Evolutionary conservation across 139 green algal genomes (phyloP), one percentile per base, ranked within the genome.

Genomic region (Nannochloris sp.): DNA sequence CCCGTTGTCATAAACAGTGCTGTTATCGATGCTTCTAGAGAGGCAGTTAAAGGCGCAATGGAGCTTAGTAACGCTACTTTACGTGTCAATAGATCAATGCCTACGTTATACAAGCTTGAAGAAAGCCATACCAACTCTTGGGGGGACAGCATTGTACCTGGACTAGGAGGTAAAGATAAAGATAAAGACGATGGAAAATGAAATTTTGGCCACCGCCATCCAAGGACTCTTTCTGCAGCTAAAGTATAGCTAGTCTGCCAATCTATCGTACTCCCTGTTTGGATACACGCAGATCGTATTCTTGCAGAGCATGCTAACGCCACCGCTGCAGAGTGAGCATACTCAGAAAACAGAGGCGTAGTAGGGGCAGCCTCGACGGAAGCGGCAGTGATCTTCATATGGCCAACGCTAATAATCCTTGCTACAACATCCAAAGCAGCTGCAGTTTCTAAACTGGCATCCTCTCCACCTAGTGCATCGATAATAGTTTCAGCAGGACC

Each of bases 61-160:
- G 68, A 35, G 2, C 34, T 62, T 8, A 45, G 46, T 42, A 68
- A 4, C 6, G 47, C 47, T 13, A 23, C 15, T 44, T 62, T 56
- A 1, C 56, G 56, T 15, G 68, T 30, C 4, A 58, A 42, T 15
- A 75, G 34, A 35, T 75, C 68, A 2, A 75, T 27, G 0, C 58
- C 68, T 10, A 63, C 45, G 36, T 75, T 75, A 46, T 60, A 70
- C 12, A 75, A 29, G 10, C 46, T 38, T 2, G 60, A 55, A 3
- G 60, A 51, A 33, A 75, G 47, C 68, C 68, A 75, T 34, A 42
- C 27, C 0, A 70, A 46, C 68, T 75, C 68, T 10, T 70, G 35
- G 4, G 34, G 23, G 13, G 25, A 14, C 23, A 46, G 24, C n/a
- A n/a, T n/a, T 53, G 15, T 38, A 30, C 14, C 3, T 35, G 23